Base-by-base conservation (phyloP, 371 early-diverging fungal genomes). In the Mucor ambiguus region DNA sequence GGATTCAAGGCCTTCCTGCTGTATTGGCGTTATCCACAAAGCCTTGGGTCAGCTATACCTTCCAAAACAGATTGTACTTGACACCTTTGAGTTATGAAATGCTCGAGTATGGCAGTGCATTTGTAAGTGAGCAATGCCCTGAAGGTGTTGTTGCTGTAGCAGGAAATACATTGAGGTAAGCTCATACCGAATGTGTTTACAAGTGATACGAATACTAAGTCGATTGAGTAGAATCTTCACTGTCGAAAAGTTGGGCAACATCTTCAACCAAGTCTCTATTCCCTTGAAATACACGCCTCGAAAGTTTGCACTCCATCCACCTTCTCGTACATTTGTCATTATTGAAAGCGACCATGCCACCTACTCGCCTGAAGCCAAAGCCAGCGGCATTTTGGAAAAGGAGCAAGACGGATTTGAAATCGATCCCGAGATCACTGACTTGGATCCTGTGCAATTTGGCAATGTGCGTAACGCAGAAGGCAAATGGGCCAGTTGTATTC, bases 201-300 rank as follows among this genome's bases (percentile, higher is more conserved):
- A 9, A 33, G 33, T 33, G 9, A 33, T 33, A 28, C 2, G 20
- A 12, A 29, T 44, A 20, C 16, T 29, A 18, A 60, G 44, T 4
- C 18, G 14, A n/a, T 7, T 46, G 33, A 29, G 64, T 61, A 87
- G 94, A 64, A 93, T 98, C 54, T 79, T 98, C 58, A 86, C 92
- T 0, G 80, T 96, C 9, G 98, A 97, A 55, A 91, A 92, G 60
- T 81, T 96, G 6, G 95, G 92, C 56, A 85, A 83, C 20, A 84
- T 86, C 14, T 94, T 96, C 67, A 95, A 96, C 75, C 93, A 94
- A 69, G 87, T 89, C 1, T 67, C 92, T 1, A 87, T 97, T 32
- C 95, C 95, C 22, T 83, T 98, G 52, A 87, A 85, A 24, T 94
- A 92, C 68, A 98, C 99, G 2, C 99, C 99, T 4, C 87, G 97